Evolutionary conservation across 1,284 basidiomycete species (phyloP), one percentile per base, ranked within the genome.

Genomic region (Xerocomus amazonicus): DNA sequence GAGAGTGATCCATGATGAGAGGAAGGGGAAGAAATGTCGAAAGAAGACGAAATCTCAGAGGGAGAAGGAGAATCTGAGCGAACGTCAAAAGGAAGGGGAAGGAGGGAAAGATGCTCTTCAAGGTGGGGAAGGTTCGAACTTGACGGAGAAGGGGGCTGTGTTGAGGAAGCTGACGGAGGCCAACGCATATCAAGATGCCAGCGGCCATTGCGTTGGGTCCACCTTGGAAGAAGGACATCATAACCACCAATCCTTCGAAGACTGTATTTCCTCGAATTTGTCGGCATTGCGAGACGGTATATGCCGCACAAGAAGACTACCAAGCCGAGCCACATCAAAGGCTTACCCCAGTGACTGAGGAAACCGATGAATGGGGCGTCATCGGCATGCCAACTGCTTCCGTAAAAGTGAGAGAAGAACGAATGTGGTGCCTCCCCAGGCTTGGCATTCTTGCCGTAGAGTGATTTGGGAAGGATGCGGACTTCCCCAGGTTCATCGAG

Each of bases 371-470:
- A 95, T 8, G 86, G 89, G 16, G 93, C 93, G 68, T 97, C 93
- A 63, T 95, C 92, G 7, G 90, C 84, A 62, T 95, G 91, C 96
- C 96, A 99, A 60, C 90, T 94, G 60, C 92, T 95, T 28, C 95
- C 96, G 63, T 99, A 98, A 72, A 87, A 95, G 70, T 99, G 96
- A 16, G 84, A 80, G 72, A 96, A 97, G 80, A 96, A 98, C 19
- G 93, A 84, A 65, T 96, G 83, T 2, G 92, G 92, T 0, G 90
- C 92, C 62, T 94, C 86, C 39, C 74, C 81, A 32, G 83, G 77
- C 56, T 87, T 84, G 10, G 92, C 91, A 67, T 99, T 99, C 75
- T 99, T 99, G 56, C 96, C 96, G 61, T 99, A 99, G 9, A 98
- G 79, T 6, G 87, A 80, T 70, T 95, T 97, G 23, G 97, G 95